phyloP scores from a whole-genome alignment of 768 basidiomycete genomes.

The Mrakia frigida region DNA sequence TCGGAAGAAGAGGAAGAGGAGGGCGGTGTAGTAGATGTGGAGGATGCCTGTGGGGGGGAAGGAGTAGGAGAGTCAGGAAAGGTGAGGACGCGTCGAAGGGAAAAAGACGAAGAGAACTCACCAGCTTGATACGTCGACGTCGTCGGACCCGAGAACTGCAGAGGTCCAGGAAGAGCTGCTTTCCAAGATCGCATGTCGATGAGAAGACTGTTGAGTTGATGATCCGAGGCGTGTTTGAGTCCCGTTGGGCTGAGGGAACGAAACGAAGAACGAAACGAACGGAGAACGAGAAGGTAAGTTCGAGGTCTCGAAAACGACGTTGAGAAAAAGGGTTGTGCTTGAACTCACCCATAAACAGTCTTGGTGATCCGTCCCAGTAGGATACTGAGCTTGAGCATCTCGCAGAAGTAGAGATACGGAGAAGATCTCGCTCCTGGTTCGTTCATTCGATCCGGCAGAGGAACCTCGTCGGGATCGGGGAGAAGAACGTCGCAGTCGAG shows the following conservation, averaged over 20 bases:
- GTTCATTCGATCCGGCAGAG: constrained; percentile 6
- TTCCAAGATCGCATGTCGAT: constrained; percentile 62
- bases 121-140: constrained; percentile 59
- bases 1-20: constrained; percentile 95
- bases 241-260: constrained; percentile 65
- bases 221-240: constrained; percentile 75
- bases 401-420: constrained; percentile 63
- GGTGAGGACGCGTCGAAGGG: background rate
- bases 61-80: background rate
- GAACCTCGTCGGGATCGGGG: constrained; percentile 53
- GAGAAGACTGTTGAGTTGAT: constrained; percentile 55
- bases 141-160: constrained; percentile 69
- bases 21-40: constrained; percentile 79
- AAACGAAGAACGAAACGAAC: background rate
- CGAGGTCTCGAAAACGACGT: background rate
- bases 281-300: constrained; percentile 15
- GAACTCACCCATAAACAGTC: constrained; percentile 70
- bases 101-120: constrained; percentile 42
- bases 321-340: background rate
- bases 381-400: constrained; percentile 85
- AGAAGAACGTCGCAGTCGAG: constrained; percentile 79
- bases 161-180: constrained; percentile 64
- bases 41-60: constrained; percentile 59
- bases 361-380: constrained; percentile 86
- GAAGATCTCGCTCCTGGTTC: constrained; percentile 23